Base-by-base conservation (phyloP, 2,329 filamentous ascomycete species). In the Aspergillus novofumigatus region DNA sequence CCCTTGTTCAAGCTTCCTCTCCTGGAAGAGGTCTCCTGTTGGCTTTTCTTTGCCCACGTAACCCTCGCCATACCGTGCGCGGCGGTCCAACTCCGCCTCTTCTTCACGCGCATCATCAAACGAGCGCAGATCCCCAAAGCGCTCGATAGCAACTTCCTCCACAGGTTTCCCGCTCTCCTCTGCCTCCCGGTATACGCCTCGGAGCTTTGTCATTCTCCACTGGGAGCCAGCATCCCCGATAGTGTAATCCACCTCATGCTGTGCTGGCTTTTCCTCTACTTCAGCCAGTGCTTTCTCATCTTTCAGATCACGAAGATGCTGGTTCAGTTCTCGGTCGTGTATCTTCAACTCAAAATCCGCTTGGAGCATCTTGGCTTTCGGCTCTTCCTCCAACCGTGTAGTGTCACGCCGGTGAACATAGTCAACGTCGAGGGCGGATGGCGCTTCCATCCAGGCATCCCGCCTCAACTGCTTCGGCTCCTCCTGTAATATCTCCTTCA, bases 141-240 rank as follows among this genome's bases (percentile, higher is more conserved):
- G 83, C 65, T 96, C 89, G 41, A 89, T 66, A 0, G 92, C 94
- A 51, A 97, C 80, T 1, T 96, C 90, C 6, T 97, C 93, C 0
- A 95, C 81, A 0, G 84, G 67, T n/a, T 82, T 82, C 0, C 86
- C 87, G 0, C 80, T 86, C 65, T 94, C 87, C 64, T 95, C 82
- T 0, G 92, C 91, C 54, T 87, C 83, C 26, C 85, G 83, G 72
- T 96, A 96, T 1, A 96, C 90, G 10, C 86, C 89, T 63, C 89
- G 92, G 32, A 99, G 83, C 73, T 92, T 97, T 5, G 89, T 96
- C 92, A 99, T 96, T 51, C 95, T 87, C 94, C 95, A 99, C 66
- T 91, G 85, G 14, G 92, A 93, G 0, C 94, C 93, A 6, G 84
- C 78, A 71, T 99, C 94, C 20, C 95, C 94, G 73, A 99, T 95